phyloP scores from a whole-genome alignment of 345 rosid species.

The Zanthoxylum bungeanum region DNA sequence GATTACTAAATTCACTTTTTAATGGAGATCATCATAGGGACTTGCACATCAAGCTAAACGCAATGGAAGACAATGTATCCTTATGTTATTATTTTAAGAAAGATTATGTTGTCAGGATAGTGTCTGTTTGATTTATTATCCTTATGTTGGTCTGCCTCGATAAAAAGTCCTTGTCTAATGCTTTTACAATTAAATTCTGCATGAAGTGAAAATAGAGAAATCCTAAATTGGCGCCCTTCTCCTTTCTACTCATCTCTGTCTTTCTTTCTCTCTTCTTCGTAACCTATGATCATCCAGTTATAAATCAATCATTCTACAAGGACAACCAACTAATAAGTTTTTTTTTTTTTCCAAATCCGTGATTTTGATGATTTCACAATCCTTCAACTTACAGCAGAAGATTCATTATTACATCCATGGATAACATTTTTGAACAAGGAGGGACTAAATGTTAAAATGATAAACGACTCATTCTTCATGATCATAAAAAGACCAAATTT shows the following conservation, averaged over 20 bases:
- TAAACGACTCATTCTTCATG: not conserved
- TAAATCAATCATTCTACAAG: not conserved
- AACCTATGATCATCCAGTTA: not conserved
- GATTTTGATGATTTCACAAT: no score
- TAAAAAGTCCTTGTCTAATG: not conserved
- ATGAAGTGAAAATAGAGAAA: not conserved
- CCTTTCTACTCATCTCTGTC: not conserved
- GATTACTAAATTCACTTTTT: not conserved
- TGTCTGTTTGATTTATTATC: not conserved
- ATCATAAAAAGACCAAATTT: not conserved
- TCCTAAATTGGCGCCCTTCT: not conserved
- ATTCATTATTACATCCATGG: no score
- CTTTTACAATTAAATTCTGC: not conserved
- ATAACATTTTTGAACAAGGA: not conserved
- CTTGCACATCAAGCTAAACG: not conserved
- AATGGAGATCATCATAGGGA: not conserved
- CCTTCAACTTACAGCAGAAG: no score
- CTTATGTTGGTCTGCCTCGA: not conserved
- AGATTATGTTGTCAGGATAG: not conserved
- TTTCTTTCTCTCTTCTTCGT: no score
- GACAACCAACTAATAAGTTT: no score
- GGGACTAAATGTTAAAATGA: no score
- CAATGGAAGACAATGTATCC: not conserved
- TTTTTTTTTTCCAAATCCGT: no score
- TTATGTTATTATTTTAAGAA: not conserved